Conservation (phyloP, 768 basidiomycete species). For the Cubamyces sp. region DNA sequence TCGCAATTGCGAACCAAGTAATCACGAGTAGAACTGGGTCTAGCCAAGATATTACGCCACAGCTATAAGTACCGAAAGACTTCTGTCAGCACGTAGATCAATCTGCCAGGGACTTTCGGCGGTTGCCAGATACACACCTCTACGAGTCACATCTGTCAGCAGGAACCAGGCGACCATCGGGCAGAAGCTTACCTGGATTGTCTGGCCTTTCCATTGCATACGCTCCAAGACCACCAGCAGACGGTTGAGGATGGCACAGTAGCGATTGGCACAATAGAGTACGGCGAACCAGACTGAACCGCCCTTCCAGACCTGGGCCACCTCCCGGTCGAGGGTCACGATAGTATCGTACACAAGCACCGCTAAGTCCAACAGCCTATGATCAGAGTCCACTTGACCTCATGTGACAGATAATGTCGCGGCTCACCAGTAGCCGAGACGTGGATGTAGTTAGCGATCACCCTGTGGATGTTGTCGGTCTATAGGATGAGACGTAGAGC, state of each 20-base stretch:
- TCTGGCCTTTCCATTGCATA: not conserved
- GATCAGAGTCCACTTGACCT: not conserved
- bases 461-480: not conserved
- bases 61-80: not conserved
- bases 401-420: not conserved
- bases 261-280: conserved; percentile 2
- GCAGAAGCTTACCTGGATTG: not conserved
- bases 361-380: not conserved
- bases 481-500: not conserved
- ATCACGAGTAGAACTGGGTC: not conserved
- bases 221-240: conserved; percentile 2
- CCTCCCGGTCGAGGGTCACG: not conserved
- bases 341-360: conserved; percentile 8
- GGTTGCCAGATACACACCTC: no score
- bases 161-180: no score
- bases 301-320: not conserved
- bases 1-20: conserved; percentile 6
- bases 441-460: conserved; percentile 10
- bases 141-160: no score
- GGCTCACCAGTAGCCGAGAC: conserved; percentile 10
- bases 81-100: no score
- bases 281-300: not conserved
- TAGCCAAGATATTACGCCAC: not conserved
- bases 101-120: no score
- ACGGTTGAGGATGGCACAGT: conserved; percentile 1